These are phyloP conservation scores for Colletotrichum higginsianum DNA, from an alignment of 2,329 filamentous ascomycete genomes.

Conservation along the genomic window DNA sequence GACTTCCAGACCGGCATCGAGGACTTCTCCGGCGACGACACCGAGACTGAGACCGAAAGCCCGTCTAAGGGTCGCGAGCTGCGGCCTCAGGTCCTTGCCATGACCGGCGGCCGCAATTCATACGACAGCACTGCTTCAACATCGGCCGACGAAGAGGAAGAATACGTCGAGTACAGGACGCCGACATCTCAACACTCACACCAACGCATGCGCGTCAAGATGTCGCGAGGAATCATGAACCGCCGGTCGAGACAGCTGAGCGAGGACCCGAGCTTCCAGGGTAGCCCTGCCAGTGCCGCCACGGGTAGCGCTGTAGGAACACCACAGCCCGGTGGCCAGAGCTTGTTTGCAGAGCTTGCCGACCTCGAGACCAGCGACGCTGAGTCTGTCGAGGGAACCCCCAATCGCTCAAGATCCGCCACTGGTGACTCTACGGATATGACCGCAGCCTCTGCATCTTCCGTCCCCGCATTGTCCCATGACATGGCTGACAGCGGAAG, in stretches of 20 bases:
- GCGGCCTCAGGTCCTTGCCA: constrained; percentile 58
- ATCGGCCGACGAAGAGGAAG: constrained; percentile 79
- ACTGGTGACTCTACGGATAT: constrained; percentile 65
- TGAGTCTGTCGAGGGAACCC: constrained; percentile 73
- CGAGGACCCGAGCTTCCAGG: constrained; percentile 70
- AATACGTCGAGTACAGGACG: constrained; percentile 68
- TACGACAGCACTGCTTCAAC: constrained; percentile 92
- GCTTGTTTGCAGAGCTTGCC: constrained; percentile 90
- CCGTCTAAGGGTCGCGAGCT: constrained; percentile 61
- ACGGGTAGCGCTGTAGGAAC: constrained; percentile 65
- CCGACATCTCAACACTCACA: constrained; percentile 72
- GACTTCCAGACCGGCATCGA: constrained; percentile 96
- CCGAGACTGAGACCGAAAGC: constrained; percentile 86
- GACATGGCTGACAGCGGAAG: constrained; percentile 73
- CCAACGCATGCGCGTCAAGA: constrained; percentile 80
- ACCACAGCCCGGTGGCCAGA: constrained; percentile 74
- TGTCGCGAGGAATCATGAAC: constrained; percentile 73
- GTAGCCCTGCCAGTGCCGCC: constrained; percentile 72
- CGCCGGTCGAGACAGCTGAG: constrained; percentile 74
- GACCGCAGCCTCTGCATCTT: constrained; percentile 61
- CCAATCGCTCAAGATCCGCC: constrained; percentile 65
- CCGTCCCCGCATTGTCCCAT: constrained; percentile 65
- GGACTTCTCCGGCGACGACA: constrained; percentile 79
- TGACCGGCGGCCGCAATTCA: constrained; percentile 72
- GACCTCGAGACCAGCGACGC: constrained; percentile 84